phyloP scores from a whole-genome alignment of 2,329 filamentous ascomycete species.

The Fusarium piperis region DNA sequence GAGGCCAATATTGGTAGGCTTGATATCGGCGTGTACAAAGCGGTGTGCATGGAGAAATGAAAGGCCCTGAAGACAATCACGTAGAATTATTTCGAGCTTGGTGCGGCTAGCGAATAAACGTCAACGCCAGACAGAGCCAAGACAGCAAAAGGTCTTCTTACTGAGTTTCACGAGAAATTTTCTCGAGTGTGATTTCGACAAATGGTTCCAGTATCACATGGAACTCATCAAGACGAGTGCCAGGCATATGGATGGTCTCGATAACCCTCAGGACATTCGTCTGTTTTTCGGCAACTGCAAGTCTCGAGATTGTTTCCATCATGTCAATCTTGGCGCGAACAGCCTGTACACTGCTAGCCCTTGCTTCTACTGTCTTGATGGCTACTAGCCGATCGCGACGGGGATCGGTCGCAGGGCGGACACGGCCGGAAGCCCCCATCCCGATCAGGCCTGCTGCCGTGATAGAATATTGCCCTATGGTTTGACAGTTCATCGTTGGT shows the following conservation, averaged over 20 bases:
- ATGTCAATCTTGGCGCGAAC: background rate
- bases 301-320: background rate
- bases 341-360: background rate
- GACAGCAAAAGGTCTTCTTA: background rate
- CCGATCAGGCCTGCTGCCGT: background rate
- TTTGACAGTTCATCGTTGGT: background rate
- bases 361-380: background rate
- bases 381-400: background rate
- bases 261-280: background rate
- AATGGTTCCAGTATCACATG: background rate
- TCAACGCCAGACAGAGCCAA: background rate
- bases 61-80: slow-evolving; percentile 4
- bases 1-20: background rate
- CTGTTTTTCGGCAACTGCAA: background rate
- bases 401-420: background rate
- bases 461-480: background rate
- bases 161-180: background rate
- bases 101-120: background rate
- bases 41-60: background rate
- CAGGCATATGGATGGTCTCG: background rate
- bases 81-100: background rate
- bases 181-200: background rate
- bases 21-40: slow-evolving; percentile 3
- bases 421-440: background rate
- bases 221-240: background rate